A percentile compares a stretch with the other conserved stretches of the same genome.
phyloP scores from a whole-genome alignment of 345 rosid species.

The Euphorbia pulcherrima region DNA sequence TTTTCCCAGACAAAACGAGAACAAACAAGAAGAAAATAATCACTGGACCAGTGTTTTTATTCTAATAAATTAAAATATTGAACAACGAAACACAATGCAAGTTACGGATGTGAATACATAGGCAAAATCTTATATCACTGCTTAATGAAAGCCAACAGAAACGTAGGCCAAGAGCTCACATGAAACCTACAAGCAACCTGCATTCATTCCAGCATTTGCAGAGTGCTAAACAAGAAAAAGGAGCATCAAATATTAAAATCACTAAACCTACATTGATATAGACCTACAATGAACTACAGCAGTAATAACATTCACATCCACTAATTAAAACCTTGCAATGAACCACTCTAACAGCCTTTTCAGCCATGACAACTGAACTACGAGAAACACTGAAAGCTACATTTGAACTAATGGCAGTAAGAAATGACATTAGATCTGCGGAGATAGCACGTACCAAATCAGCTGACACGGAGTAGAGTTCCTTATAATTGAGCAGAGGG shows the following conservation, averaged over 20 bases:
- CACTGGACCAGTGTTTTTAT: background rate
- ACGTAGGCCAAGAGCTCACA: background rate
- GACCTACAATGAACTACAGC: background rate
- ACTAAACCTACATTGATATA: background rate
- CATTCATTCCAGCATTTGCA: background rate
- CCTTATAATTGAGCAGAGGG: too few relatives aligned
- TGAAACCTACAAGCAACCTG: background rate
- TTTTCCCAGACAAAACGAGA: background rate
- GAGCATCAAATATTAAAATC: background rate
- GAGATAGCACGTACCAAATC: too few relatives aligned
- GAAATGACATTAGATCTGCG: conserved; percentile 1
- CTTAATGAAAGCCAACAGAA: background rate
- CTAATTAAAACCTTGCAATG: background rate
- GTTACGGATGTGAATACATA: background rate
- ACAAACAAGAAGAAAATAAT: background rate
- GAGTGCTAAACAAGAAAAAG: background rate
- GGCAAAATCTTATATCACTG: background rate
- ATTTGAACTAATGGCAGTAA: background rate
- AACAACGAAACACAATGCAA: background rate
- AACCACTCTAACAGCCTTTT: background rate
- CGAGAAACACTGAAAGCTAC: background rate
- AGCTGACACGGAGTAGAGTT: too few relatives aligned
- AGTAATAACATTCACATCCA: background rate
- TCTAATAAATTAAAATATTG: background rate
- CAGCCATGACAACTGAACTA: background rate